Evolutionary conservation across 176 grass and related monocot genomes (phyloP), one percentile per base, ranked within the genome.

Genomic region (Oryza australiensis): DNA sequence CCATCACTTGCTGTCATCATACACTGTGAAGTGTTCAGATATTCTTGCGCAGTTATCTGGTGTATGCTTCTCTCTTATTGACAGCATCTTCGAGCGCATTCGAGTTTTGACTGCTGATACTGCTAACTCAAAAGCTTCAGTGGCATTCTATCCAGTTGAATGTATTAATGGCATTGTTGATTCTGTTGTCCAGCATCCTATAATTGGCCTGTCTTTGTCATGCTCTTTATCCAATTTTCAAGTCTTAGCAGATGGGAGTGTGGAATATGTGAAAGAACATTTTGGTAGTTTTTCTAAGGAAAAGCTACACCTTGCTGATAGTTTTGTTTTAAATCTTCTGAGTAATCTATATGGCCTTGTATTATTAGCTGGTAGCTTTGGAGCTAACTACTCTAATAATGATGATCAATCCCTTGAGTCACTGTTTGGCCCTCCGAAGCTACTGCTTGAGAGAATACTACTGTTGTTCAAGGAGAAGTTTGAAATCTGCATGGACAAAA

Each of bases 401-500:
- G 59, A 86, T 73, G 74, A 5, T 73, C 35, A 12, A 63, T 94
- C 81, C 37, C 22, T 81, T 72, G 49, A 89, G 82, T 82, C 77
- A 84, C 74, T 94, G 41, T 79, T 92, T 68, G 75, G 80, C 15
- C 51, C 46, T 53, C 83, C 84, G 72, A 92, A 84, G 80, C 81
- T 78, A 65, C 62, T 97, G 59, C 45, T 94, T 33, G 84, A 87
- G 77, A 94, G 86, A 60, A 83, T 87, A 71, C 15, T 81, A 64
- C 64, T 80, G 33, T 41, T 89, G 66, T 91, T 97, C 81, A 90
- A 86, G 85, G 86, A 94, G 53, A 92, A 92, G 45, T 97, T 97
- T 85, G 64, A 86, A 66, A 41, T 76, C 13, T 94, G 84, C 80
- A 62, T 77, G 67, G 84, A 86, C 46, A 83, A 87, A 74, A 74